A percentile compares a stretch with the other conserved stretches of the same genome.
Evolutionary conservation across 169 alveolate genomes (phyloP).

Genomic region (Cryptosporidium parvum): DNA sequence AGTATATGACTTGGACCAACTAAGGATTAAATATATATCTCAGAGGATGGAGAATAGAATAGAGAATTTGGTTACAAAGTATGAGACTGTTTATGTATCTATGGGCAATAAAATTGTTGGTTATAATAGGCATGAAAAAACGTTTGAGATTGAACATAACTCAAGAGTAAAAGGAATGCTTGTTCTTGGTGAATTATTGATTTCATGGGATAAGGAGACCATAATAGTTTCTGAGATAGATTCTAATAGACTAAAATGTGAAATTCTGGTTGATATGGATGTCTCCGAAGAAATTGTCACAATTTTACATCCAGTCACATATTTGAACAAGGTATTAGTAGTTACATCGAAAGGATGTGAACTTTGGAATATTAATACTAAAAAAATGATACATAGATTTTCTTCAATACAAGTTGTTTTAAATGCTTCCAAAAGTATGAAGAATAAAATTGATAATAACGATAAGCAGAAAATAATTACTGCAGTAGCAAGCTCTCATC

Average conservation of each 20-base stretch:
- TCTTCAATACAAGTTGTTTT: slow-evolving; percentile 24
- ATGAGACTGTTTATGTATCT: slow-evolving; percentile 58
- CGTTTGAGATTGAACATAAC: slow-evolving; percentile 45
- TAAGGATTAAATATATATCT: slow-evolving; percentile 61
- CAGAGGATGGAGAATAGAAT: slow-evolving; percentile 8
- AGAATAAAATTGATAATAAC: background rate
- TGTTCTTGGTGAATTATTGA: slow-evolving; percentile 38
- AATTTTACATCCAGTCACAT: slow-evolving; percentile 59
- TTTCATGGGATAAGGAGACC: slow-evolving; percentile 51
- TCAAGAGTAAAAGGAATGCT: slow-evolving; percentile 42
- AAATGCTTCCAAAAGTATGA: background rate
- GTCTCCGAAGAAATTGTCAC: slow-evolving; percentile 34
- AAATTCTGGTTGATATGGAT: slow-evolving; percentile 23
- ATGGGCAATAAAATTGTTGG: slow-evolving; percentile 55
- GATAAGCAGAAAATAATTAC: background rate
- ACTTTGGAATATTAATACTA: slow-evolving; percentile 69
- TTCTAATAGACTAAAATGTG: background rate
- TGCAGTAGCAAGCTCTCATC: slow-evolving; percentile 37
- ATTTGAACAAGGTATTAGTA: slow-evolving; percentile 66
- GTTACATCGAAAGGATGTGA: slow-evolving; percentile 66
- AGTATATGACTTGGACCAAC: slow-evolving; percentile 66
- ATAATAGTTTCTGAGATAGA: slow-evolving; percentile 22
- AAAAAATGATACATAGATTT: slow-evolving; percentile 53
- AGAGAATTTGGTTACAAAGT: slow-evolving; percentile 17
- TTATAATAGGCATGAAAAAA: slow-evolving; percentile 44